Percentiles rank a stretch among this genome's conserved stretches.
These are phyloP conservation scores for Trichoderma simmonsii DNA, from an alignment of 2,329 filamentous ascomycete genomes.

Conservation along the genomic window DNA sequence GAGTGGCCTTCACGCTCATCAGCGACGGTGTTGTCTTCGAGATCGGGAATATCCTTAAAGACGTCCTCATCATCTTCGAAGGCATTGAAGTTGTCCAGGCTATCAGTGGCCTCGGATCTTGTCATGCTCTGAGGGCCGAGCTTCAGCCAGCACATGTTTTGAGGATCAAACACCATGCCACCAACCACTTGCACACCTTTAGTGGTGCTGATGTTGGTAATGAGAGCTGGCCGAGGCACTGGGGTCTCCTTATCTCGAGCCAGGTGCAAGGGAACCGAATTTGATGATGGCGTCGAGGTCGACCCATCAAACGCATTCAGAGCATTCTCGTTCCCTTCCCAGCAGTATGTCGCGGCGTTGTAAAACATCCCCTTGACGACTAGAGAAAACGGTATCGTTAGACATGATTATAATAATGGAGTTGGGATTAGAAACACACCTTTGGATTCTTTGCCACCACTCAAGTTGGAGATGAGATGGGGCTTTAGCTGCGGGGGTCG, in stretches of 20 bases:
- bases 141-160: constrained; percentile 97
- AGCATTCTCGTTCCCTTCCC: constrained; percentile 95
- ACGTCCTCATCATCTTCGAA: constrained; percentile 87
- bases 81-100: constrained; percentile 63
- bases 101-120: constrained; percentile 51
- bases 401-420: constrained; percentile 12
- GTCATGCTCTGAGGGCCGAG: constrained; percentile 47
- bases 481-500: constrained; percentile 69
- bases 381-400: constrained; percentile 38
- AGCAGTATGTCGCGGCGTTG: constrained; percentile 79
- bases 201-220: constrained; percentile 80
- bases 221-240: constrained; percentile 72
- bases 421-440: constrained; percentile 51
- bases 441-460: constrained; percentile 70
- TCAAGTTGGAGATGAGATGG: constrained; percentile 83
- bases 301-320: constrained; percentile 73
- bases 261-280: constrained; percentile 37
- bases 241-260: constrained; percentile 55
- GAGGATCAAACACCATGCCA: constrained; percentile 98
- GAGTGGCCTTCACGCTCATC: constrained; percentile 50
- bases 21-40: constrained; percentile 65
- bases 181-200: constrained; percentile 91
- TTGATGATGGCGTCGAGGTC: constrained; percentile 51
- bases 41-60: constrained; percentile 90
- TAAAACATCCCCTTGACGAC: constrained; percentile 95